Evolutionary conservation across 1,284 basidiomycete species (phyloP), one percentile per base, ranked within the genome.

Genomic region (Entoloma clypeatum): DNA sequence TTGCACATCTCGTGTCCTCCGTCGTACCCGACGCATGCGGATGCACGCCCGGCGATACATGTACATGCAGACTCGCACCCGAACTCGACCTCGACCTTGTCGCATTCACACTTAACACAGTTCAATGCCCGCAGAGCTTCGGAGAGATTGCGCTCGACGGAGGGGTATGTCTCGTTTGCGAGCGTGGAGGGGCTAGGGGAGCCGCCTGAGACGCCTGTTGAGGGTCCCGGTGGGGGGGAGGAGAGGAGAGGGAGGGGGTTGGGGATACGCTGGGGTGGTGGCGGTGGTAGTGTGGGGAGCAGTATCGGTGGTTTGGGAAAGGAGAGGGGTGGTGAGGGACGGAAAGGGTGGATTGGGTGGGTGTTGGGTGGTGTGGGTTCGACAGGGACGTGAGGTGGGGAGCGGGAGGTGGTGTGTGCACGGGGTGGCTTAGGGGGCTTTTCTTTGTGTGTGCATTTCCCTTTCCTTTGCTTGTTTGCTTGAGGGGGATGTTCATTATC

Each of bases 141-240:
- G 14, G 74, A 69, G 26, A 71, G 70, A 41, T 76, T 79, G 50
- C 68, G 69, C 23, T 60, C 68, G 29, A 74, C 79, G 41, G 70
- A 78, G 14, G 82, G 83, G 1, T 85, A 84, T 51, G 77, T 86
- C 23, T 75, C 71, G 13, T 86, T 86, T 49, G 70, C 79, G 22
- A 74, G 67, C 41, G 71, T 86, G 7, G 81, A 82, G 60, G 83
- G 82, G n/a, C 64, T 86, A 18, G 82, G 83, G 0, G 66, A 65
- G 11, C 82, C 81, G 3, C 74, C 75, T 0, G 77, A 69, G 35
- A 43, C 52, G 18, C 45, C 53, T 22, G 45, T 40, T 5, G 45
- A 36, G 3, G 54, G 46, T 16, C 50, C 45, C 8, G 46, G 1
- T 5, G 45, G 32, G 4, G 43, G 28, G 11, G 30, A 31, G n/a